Base-by-base conservation (phyloP, 2,329 filamentous ascomycete species). In the Diplodia intermedia region DNA sequence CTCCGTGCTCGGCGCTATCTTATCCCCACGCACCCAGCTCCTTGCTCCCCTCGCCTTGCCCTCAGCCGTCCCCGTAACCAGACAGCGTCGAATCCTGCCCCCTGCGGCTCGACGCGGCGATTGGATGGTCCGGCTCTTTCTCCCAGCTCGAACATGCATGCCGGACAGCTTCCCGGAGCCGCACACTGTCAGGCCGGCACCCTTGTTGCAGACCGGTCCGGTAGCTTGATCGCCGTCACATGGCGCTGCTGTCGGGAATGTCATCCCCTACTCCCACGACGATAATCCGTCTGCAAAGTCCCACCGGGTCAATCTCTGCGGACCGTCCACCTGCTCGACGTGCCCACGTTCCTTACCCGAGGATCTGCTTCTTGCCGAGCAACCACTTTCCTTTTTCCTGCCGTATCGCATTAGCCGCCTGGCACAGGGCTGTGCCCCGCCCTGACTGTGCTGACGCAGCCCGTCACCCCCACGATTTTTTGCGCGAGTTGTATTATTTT, bases 1-100 rank as follows among this genome's bases (percentile, higher is more conserved):
- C 60, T 63, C 60, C 60, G 60, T 52, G 60, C 60, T 63, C 60
- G 43, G 60, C 60, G 60, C 60, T 63, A 63, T 18, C 60, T 18
- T 20, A 29, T 63, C 60, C 60, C 60, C 60, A 63, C 60, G 60
- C 60, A 36, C 31, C 12, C 26, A 47, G 18, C 54, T 38, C 54
- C 53, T 56, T 38, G 23, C 60, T 26, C 26, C 26, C 26, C 26
- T 26, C 26, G 26, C 26, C 26, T 26, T 18, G 40, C 40, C 3
- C 40, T 31, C 20, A n/a, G 55, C 26, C 4, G 26, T 33, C 31
- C 31, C 31, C 31, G 8, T 9, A 33, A 9, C 12, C 56, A 49
- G 26, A 7, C 33, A 15, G 11, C 60, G 52, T 33, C 60, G 23
- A 29, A 20, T 23, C 31, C 43, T 31, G n/a, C 43, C 47, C 60